Percentiles rank a stretch among this genome's conserved stretches.
Conservation (phyloP, 192 early-diverging fungal species). For the Cladochytrium replicatum region DNA sequence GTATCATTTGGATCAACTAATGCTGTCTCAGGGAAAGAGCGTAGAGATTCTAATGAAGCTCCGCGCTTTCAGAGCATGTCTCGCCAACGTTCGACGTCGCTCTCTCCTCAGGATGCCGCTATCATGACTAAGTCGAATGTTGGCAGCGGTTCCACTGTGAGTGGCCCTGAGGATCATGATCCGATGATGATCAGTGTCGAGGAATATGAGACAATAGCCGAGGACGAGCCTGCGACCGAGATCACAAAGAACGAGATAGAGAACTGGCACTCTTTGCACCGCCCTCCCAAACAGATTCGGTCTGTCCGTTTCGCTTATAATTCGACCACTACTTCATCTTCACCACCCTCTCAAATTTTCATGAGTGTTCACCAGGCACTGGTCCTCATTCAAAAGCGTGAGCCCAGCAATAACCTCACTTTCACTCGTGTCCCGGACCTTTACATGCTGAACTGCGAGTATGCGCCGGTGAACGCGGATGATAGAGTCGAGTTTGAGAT, state of each 20-base stretch:
- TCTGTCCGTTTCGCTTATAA: conserved; percentile 41
- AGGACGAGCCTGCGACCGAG: conserved; percentile 19
- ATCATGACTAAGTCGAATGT: not conserved
- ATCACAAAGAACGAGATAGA: conserved; percentile 41
- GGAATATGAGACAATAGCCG: conserved; percentile 8
- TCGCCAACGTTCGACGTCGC: not conserved
- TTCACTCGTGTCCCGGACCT: conserved; percentile 31
- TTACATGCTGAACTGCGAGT: conserved; percentile 38
- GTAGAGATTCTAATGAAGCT: no score
- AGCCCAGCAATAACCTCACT: conserved; percentile 14
- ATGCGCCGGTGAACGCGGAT: conserved; percentile 5
- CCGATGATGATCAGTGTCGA: conserved; percentile 15
- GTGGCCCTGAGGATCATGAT: conserved; percentile 11
- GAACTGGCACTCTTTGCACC: conserved; percentile 45
- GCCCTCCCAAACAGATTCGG: conserved; percentile 41
- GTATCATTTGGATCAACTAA: no score
- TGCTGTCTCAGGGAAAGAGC: no score
- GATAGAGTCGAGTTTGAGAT: conserved; percentile 45
- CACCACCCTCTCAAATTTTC: conserved; percentile 37
- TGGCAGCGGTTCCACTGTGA: not conserved
- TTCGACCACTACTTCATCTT: conserved; percentile 34
- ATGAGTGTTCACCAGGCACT: conserved; percentile 51
- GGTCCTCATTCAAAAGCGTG: conserved; percentile 13
- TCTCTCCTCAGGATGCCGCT: not conserved
- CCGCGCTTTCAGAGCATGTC: no score